phyloP scores from a whole-genome alignment of 2,329 filamentous ascomycete species.

The Colletotrichum nymphaeae region DNA sequence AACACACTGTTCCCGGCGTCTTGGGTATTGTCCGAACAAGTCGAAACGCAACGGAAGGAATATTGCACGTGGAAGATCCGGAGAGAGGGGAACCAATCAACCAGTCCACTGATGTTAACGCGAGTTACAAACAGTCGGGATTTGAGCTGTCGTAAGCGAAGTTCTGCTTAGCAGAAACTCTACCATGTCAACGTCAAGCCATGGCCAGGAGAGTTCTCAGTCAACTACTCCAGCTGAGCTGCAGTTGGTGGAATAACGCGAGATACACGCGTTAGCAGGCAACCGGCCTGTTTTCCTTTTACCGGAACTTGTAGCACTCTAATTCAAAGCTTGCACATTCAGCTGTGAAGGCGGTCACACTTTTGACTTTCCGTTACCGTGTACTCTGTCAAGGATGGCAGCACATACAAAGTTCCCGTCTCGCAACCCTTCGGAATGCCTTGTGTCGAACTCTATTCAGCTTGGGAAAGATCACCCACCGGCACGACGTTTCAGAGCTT shows the following conservation, averaged over 20 bases:
- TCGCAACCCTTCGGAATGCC: not conserved
- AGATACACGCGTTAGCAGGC: not conserved
- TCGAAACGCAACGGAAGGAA: not conserved
- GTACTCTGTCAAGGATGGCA: not conserved
- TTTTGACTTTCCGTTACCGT: not conserved
- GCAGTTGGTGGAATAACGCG: not conserved
- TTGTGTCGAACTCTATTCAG: not conserved
- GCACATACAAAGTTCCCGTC: not conserved
- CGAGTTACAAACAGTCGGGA: not conserved
- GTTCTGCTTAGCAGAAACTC: not conserved
- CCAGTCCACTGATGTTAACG: not conserved
- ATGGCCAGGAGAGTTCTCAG: not conserved
- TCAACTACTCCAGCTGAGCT: not conserved
- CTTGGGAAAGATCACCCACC: not conserved
- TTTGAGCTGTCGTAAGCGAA: not conserved
- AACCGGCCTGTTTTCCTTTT: not conserved
- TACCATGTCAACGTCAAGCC: not conserved
- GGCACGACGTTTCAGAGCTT: not conserved
- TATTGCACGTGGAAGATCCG: not conserved
- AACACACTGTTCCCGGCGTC: not conserved
- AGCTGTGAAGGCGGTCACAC: accelerated
- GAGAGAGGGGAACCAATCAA: not conserved
- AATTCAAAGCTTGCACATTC: not conserved
- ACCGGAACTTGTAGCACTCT: not conserved
- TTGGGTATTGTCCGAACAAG: not conserved